These are phyloP conservation scores for Boletus rubroflammeus DNA, from an alignment of 768 basidiomycete species.

Conservation along the genomic window DNA sequence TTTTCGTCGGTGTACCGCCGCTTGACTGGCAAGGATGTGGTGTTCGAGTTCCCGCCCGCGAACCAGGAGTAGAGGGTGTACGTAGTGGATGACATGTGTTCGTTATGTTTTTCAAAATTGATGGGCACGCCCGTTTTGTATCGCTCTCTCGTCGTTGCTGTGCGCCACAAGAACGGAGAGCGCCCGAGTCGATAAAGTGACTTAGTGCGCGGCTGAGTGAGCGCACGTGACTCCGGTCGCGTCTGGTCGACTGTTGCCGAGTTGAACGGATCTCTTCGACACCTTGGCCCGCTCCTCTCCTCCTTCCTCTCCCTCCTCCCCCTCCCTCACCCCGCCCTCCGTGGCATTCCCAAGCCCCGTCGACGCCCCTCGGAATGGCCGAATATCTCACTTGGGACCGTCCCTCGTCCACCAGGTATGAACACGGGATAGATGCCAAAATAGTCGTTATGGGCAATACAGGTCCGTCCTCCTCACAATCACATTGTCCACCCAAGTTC, in stretches of 20 bases:
- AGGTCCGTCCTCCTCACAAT: conserved; percentile 35
- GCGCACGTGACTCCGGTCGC: conserved; percentile 35
- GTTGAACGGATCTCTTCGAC: conserved; percentile 26
- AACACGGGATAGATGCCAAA: conserved; percentile 89
- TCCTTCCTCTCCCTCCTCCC: conserved; percentile 33
- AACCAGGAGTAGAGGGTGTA: conserved; percentile 55
- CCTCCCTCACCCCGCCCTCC: conserved; percentile 42
- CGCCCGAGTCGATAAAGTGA: background rate
- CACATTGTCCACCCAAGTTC: conserved; percentile 17
- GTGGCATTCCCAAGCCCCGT: conserved; percentile 38
- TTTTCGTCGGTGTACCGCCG: conserved; percentile 97
- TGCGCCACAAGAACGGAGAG: conserved; percentile 25
- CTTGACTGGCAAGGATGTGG: conserved; percentile 95
- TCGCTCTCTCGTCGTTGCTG: conserved; percentile 9
- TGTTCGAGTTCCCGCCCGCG: conserved; percentile 86
- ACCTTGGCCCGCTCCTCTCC: conserved; percentile 19
- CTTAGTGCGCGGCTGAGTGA: background rate
- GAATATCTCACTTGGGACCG: conserved; percentile 62
- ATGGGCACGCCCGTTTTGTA: conserved; percentile 36
- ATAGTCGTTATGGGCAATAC: conserved; percentile 92
- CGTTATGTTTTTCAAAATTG: conserved; percentile 32
- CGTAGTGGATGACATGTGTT: conserved; percentile 33
- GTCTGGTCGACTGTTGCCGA: conserved; percentile 23
- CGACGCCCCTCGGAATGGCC: conserved; percentile 42
- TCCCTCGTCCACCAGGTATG: conserved; percentile 65